These are phyloP conservation scores for Ophiostoma sp. DNA, from an alignment of 2,329 filamentous ascomycete species.

Conservation along the genomic window DNA sequence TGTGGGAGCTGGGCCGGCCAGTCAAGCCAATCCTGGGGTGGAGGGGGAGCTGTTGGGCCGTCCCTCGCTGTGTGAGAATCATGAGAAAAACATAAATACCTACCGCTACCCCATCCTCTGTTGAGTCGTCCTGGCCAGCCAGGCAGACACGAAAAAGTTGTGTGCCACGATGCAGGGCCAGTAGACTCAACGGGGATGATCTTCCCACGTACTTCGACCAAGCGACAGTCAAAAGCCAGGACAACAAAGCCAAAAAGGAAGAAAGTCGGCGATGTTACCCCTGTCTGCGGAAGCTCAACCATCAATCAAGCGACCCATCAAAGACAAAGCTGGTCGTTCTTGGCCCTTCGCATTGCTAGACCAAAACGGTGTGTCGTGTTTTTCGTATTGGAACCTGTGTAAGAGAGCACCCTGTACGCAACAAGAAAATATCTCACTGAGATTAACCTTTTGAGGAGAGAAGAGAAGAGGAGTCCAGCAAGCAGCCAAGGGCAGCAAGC, in stretches of 20 bases:
- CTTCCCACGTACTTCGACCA: not conserved
- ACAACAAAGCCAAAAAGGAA: not conserved
- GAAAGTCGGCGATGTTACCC: not conserved
- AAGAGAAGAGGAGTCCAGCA: not conserved
- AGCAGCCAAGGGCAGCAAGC: not conserved
- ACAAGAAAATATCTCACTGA: not conserved
- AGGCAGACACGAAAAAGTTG: not conserved
- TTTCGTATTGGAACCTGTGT: constrained; percentile 5
- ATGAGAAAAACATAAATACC: not conserved
- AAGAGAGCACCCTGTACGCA: not conserved
- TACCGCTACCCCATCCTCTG: not conserved
- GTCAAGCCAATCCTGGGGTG: not conserved
- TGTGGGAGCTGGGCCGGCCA: not conserved
- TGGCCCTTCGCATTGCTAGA: constrained; percentile 15
- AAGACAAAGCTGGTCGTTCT: not conserved
- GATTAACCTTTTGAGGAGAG: not conserved
- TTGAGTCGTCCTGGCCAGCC: not conserved
- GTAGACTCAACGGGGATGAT: not conserved
- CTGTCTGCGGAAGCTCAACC: not conserved
- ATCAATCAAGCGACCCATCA: not conserved
- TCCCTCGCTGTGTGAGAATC: not conserved
- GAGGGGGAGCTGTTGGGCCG: not conserved
- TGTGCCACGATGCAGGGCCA: not conserved
- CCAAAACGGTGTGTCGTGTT: constrained; percentile 12
- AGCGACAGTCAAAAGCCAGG: not conserved